Evolutionary conservation across 257 asterid genomes (phyloP).

Genomic region (Solanum corneliomulleri): DNA sequence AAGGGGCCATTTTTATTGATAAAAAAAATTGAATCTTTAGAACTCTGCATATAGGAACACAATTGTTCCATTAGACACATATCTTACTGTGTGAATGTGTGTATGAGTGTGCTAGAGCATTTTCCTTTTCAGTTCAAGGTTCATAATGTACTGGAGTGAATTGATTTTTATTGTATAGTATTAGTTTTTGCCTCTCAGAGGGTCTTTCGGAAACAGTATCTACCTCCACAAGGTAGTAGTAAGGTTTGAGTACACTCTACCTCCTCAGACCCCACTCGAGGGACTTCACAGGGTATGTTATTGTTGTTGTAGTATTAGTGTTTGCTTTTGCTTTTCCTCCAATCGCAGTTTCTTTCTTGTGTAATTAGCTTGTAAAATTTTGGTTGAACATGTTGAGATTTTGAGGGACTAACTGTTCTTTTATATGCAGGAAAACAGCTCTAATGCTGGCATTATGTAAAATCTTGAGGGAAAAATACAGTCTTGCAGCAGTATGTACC

Average conservation of each 20-base stretch:
- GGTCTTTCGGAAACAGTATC: no score
- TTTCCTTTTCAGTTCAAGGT: not conserved
- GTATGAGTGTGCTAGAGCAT: not conserved
- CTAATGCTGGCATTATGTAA: slow-evolving; percentile 81
- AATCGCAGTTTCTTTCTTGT: not conserved
- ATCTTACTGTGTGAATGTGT: not conserved
- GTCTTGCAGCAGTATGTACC: slow-evolving; percentile 85
- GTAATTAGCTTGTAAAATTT: not conserved
- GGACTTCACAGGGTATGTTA: no score
- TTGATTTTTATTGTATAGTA: not conserved
- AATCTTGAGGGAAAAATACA: slow-evolving; percentile 67
- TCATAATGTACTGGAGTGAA: not conserved
- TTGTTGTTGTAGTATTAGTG: no score
- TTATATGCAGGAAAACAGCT: slow-evolving; percentile 73
- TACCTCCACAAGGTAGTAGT: no score
- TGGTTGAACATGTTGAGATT: not conserved
- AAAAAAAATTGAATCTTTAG: not conserved
- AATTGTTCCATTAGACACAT: not conserved
- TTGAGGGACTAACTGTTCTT: not conserved
- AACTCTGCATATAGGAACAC: not conserved
- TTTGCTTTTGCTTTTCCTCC: not conserved
- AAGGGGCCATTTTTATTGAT: not conserved
- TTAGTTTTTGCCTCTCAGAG: no score
- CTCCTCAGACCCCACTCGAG: no score
- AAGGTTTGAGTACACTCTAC: no score